Evolutionary conservation across 257 asterid species (phyloP).

Genomic region (Anisodus acutangulus): DNA sequence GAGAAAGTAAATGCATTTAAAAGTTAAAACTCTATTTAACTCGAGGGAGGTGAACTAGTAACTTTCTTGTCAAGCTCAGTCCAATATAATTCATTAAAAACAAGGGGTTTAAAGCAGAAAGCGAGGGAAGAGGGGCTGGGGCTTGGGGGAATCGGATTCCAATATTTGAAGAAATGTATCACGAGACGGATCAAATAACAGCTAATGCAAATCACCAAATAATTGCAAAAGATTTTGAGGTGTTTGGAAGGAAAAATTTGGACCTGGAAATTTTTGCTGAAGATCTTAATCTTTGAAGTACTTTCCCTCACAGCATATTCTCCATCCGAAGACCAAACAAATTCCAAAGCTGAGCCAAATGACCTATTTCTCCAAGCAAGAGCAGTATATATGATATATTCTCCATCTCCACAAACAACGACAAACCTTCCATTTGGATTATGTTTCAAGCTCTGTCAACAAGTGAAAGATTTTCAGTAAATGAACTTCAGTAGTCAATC

Average conservation of each 20-base stretch:
- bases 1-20: constrained; percentile 5
- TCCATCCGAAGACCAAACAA: constrained; percentile 98
- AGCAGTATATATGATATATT: constrained; percentile 93
- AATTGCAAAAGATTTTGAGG: background rate
- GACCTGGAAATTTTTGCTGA: constrained; percentile 82
- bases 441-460: constrained; percentile 86
- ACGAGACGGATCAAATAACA: background rate
- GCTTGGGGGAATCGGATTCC: background rate
- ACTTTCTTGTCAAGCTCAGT: constrained; percentile 18
- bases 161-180: background rate
- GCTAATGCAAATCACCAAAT: constrained; percentile 2
- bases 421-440: constrained; percentile 98
- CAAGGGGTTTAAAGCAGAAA: background rate
- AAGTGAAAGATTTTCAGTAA: background rate
- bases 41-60: background rate
- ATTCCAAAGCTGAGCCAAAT: constrained; percentile 91
- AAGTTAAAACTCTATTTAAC: background rate
- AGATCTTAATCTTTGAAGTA: constrained; percentile 87
- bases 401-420: constrained; percentile 99
- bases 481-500: constrained; percentile 31
- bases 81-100: constrained; percentile 16
- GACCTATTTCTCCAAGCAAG: constrained; percentile 98
- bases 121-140: background rate
- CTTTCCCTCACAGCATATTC: constrained; percentile 99
- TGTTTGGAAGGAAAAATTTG: constrained; percentile 21